These are phyloP conservation scores for Benincasa hispida DNA, from an alignment of 306 rosid genomes.

Conservation along the genomic window DNA sequence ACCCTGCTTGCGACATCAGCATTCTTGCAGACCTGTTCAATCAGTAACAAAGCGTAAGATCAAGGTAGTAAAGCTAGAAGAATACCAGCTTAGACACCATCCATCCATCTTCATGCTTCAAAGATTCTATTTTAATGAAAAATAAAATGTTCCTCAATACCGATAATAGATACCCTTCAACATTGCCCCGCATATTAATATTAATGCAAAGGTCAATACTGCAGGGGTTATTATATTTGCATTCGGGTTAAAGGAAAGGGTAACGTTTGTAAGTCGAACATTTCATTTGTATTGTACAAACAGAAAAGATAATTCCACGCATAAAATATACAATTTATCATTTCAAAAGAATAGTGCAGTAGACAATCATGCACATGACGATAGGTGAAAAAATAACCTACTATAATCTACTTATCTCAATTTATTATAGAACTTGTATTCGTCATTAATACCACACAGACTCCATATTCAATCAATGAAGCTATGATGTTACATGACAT, in stretches of 20 bases:
- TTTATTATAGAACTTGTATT: background rate
- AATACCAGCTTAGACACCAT: background rate
- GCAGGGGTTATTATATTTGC: background rate
- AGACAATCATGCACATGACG: background rate
- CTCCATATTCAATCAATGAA: background rate
- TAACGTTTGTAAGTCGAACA: background rate
- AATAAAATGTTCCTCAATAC: background rate
- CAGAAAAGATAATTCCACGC: background rate
- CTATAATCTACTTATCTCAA: background rate
- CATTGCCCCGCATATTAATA: background rate
- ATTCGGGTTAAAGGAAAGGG: background rate
- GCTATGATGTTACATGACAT: background rate
- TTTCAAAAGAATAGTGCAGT: background rate
- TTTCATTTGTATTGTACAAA: background rate
- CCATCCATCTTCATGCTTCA: background rate
- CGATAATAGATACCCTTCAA: background rate
- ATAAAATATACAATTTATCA: background rate
- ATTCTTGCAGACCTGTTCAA: slow-evolving; percentile 59
- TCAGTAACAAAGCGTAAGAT: background rate
- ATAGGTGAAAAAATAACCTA: background rate
- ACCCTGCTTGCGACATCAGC: slow-evolving; percentile 75
- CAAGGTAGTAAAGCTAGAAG: background rate
- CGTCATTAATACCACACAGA: background rate
- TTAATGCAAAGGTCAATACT: too few species aligned
- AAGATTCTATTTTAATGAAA: background rate